Evolutionary conservation across 164 flowering plant genomes (phyloP).

Genomic region (Macadamia tetraphylla): DNA sequence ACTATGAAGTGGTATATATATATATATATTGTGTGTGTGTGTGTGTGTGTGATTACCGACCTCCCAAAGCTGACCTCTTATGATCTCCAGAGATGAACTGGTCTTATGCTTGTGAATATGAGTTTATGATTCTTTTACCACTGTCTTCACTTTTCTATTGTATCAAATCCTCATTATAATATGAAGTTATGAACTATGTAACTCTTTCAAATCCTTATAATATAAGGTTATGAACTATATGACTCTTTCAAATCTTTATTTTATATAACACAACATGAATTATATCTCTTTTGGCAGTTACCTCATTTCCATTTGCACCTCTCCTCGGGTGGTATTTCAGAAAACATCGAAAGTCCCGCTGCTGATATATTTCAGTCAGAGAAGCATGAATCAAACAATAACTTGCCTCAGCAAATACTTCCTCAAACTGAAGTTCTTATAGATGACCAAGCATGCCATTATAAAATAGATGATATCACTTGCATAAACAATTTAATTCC

Average conservation of each 20-base stretch:
- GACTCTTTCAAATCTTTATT: not conserved
- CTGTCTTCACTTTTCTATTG: not conserved
- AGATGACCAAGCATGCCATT: slow-evolving; percentile 7
- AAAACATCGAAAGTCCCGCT: slow-evolving; percentile 15
- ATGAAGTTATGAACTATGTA: not conserved
- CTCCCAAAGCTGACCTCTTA: not conserved
- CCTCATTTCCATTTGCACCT: slow-evolving; percentile 51
- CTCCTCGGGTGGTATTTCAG: slow-evolving; percentile 39
- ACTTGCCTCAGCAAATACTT: slow-evolving; percentile 6
- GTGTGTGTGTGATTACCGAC: not conserved
- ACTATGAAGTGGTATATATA: no score
- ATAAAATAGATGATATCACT: slow-evolving; percentile 6
- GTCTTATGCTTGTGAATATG: not conserved
- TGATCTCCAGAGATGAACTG: not conserved
- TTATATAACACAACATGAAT: not conserved
- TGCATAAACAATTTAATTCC: slow-evolving; percentile 2
- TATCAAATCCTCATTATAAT: not conserved
- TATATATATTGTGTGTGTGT: no score
- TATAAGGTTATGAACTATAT: no score
- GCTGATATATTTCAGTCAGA: slow-evolving; percentile 16
- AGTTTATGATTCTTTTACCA: not conserved
- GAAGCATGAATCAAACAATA: slow-evolving; percentile 7
- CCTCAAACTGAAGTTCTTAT: slow-evolving; percentile 14
- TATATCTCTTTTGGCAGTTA: slow-evolving; percentile 27
- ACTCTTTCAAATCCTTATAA: no score